Evolutionary conservation across 768 basidiomycete genomes (phyloP), one percentile per base, ranked within the genome.

Genomic region (Cystobasidiopsis lactophilus): DNA sequence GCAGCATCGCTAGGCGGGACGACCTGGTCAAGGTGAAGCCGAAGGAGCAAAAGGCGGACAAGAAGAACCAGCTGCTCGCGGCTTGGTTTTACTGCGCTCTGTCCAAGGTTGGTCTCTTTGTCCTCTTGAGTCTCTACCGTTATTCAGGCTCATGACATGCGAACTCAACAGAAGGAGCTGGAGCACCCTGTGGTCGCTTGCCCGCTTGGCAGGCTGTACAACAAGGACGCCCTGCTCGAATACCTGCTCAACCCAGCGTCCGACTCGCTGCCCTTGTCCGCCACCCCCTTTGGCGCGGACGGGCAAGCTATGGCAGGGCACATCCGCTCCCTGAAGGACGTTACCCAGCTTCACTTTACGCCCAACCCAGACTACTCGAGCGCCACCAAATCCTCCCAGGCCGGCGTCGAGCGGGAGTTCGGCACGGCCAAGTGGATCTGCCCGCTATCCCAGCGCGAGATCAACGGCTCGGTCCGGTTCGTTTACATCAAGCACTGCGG

Each of bases 21-120:
- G 69, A 69, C 49, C 59, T 69, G 10, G 67, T 71, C 33, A 65
- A 63, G 59, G 68, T 64, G 3, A 68, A 66, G 55, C 59, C 63
- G 30, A 65, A 80, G 73, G 78, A 80, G 19, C 84, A 86, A 66
- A 77, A 83, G 61, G 83, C 83, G 0, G 89, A 96, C 73, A 84
- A 78, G 67, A 80, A 84, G 1, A 86, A 86, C 61, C 81, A 91
- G 62, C 77, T 78, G 13, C 75, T 81, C 31, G 88, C 86, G 2
- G 72, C 75, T 44, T 96, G 85, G 86, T 76, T 82, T 56, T 86
- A 83, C 65, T 98, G 93, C 64, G 86, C 89, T 9, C 71, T 98
- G 3, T 93, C 89, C 39, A 95, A 95, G 76, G 88, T 84, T 62
- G 49, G 71, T 64, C 14, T 13, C 13, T 35, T 51, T 18, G 35